Base-by-base conservation (phyloP, 2,329 filamentous ascomycete genomes). In the Fonsecaea monophora region DNA sequence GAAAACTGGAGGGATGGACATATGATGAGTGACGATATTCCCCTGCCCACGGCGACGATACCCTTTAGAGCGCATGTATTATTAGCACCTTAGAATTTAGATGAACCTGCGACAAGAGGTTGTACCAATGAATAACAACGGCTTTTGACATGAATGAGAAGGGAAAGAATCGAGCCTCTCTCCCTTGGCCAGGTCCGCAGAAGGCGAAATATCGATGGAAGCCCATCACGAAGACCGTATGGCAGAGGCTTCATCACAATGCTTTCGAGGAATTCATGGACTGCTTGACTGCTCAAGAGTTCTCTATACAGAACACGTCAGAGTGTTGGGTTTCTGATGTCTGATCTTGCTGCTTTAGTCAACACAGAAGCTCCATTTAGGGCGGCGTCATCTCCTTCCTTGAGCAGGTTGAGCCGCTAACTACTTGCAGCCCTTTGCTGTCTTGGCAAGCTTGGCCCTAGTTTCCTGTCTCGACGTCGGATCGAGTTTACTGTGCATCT, bases 61-160 rank as follows among this genome's bases (percentile, higher is more conserved):
- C 67, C 67, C 69, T 62, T 63, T 60, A 61, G 61, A 64, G 45
- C 54, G 60, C 53, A 67, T 69, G 67, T 69, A 67, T 62, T 53
- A 69, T 58, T 67, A 69, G 58, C 53, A 9, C 9, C 34, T 40
- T 55, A 62, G 54, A 40, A 53, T 60, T 34, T 58, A 40, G 35
- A 54, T 25, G 32, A 8, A 53, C 37, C 12, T 30, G 37, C 21
- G 45, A 40, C 30, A 32, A 6, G 37, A 58, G 12, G 34, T 58
- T 58, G 34, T 8, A 30, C 32, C 21, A 10, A 40, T 35, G 21
- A 8, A 15, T 58, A 38, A 30, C 34, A 13, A 35, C 34, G 30
- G 30, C 30, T 32, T 32, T 32, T 6, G 30, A 32, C 30, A 32
- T 32, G 4, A 32, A 32, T 32, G 30, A 32, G 4, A 32, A 32